Evolutionary conservation across 1,139 yeast species (phyloP).

Genomic region (Suhomyces bolitotheri): DNA sequence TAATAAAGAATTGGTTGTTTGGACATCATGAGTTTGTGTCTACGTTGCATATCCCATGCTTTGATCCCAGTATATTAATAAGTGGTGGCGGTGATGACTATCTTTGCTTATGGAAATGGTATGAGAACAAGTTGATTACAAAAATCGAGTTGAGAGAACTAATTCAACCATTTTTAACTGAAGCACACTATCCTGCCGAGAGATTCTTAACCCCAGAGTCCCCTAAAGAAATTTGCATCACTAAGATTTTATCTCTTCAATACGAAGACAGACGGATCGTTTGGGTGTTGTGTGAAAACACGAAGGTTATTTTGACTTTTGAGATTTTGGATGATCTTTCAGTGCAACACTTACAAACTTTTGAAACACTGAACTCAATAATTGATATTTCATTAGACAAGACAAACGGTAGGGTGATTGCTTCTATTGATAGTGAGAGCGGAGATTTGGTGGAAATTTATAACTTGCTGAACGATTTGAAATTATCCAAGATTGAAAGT

Average conservation of each 20-base stretch:
- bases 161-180: constrained; percentile 52
- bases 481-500: constrained; percentile 12
- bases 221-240: constrained; percentile 54
- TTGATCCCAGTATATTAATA: constrained; percentile 50
- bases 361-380: constrained; percentile 26
- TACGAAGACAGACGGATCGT: constrained; percentile 27
- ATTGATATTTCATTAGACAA: constrained; percentile 27
- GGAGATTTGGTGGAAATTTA: constrained; percentile 32
- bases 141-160: constrained; percentile 51
- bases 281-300: constrained; percentile 55
- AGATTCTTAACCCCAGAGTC: constrained; percentile 60
- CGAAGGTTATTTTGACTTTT: constrained; percentile 51
- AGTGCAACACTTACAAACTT: constrained; percentile 28
- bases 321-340: constrained; percentile 27
- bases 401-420: constrained; percentile 32
- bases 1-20: constrained; percentile 79
- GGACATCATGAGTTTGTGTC: constrained; percentile 88
- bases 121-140: constrained; percentile 43
- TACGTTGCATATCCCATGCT: constrained; percentile 52
- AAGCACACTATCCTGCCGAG: constrained; percentile 65
- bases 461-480: constrained; percentile 18
- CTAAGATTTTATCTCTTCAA: constrained; percentile 41
- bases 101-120: constrained; percentile 82
- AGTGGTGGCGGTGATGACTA: constrained; percentile 92
- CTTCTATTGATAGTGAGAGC: constrained; percentile 49